Evolutionary conservation across 257 asterid genomes (phyloP).

Genomic region (Fraxinus quadrangulata): DNA sequence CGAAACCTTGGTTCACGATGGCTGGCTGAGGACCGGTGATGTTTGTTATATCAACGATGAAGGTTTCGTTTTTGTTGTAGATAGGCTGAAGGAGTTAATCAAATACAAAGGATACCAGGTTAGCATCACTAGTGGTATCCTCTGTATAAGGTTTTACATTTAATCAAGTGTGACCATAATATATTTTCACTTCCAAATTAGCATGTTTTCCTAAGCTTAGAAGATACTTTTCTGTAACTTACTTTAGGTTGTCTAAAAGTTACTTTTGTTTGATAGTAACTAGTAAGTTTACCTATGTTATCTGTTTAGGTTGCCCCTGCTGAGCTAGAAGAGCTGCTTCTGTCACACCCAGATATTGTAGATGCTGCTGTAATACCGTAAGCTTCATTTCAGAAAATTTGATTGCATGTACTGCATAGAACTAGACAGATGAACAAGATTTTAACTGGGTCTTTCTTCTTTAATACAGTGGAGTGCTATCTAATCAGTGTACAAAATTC

Average conservation of each 20-base stretch:
- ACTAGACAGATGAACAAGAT: neutral
- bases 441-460: neutral
- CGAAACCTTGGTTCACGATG: constrained; percentile 34
- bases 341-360: constrained; percentile 47
- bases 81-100: constrained; percentile 58
- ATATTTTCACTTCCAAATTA: neutral
- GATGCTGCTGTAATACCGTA: constrained; percentile 67
- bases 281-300: neutral
- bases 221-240: neutral
- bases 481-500: neutral
- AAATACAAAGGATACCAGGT: constrained; percentile 74
- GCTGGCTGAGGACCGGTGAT: constrained; percentile 63
- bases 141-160: neutral
- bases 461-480: neutral
- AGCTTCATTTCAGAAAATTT: constrained; percentile 10
- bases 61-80: constrained; percentile 54
- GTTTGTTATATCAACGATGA: constrained; percentile 48
- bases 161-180: neutral
- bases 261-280: neutral
- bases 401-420: neutral
- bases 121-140: neutral
- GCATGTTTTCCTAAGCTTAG: constrained; percentile 19
- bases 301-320: constrained; percentile 54
- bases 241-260: neutral
- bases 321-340: constrained; percentile 61